phyloP scores from a whole-genome alignment of 345 rosid genomes.

The Salix udensis region DNA sequence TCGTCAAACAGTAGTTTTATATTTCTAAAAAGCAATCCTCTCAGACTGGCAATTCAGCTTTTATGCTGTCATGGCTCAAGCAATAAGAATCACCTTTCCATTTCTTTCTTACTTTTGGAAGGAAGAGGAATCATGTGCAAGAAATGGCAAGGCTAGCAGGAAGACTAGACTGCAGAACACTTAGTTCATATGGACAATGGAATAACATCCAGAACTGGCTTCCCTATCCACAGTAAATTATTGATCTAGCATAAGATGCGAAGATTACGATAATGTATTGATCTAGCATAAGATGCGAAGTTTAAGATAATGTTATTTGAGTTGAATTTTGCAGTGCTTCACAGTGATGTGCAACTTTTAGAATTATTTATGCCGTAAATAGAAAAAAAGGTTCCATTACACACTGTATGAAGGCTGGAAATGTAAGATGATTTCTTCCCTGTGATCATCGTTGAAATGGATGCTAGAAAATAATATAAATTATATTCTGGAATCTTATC shows the following conservation, averaged over 20 bases:
- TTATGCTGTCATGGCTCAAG: too few species aligned
- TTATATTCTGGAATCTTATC: too few species aligned
- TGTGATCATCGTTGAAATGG: background rate
- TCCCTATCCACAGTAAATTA: background rate
- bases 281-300: background rate
- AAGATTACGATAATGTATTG: background rate
- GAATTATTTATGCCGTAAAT: background rate
- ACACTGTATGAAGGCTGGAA: background rate
- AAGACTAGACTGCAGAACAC: too few species aligned
- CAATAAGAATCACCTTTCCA: background rate
- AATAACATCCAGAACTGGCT: background rate
- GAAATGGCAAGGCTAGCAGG: background rate
- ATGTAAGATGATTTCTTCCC: background rate
- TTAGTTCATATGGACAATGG: too few species aligned
- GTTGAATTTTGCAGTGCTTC: background rate
- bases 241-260: background rate
- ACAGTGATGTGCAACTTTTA: background rate
- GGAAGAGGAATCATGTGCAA: background rate
- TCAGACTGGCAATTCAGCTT: background rate
- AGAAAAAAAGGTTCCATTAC: background rate
- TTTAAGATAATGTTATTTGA: background rate
- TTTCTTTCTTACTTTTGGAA: background rate
- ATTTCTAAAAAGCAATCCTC: background rate
- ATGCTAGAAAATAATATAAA: too few species aligned
- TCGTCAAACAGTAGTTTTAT: background rate